Base-by-base conservation (phyloP, 2,329 filamentous ascomycete species). In the Fusarium transvaalense region DNA sequence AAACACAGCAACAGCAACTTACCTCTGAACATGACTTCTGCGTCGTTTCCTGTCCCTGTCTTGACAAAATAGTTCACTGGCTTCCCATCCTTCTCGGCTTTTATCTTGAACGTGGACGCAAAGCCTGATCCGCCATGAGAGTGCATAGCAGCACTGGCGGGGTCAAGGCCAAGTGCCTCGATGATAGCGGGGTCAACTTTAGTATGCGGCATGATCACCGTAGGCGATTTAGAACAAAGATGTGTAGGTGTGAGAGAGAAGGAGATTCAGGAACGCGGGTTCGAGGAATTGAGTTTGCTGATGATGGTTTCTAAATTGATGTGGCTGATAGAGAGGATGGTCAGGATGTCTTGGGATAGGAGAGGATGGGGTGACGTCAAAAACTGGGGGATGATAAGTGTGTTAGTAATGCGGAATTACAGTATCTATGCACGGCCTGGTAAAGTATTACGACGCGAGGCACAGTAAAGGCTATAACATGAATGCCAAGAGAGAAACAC, bases 21-120 rank as follows among this genome's bases (percentile, higher is more conserved):
- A 89, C 89, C 91, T 78, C 82, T 80, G 75, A 94, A 94, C 91
- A 94, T 94, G 35, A 84, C 68, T 46, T 87, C 85, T 0, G 90
- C 86, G 19, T 86, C 84, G 4, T 80, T 75, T 0, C 89, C 90
- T 6, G 77, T 79, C 0, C 89, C 90, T 0, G 85, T 92, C 79
- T 95, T 94, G 78, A 94, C 86, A 76, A 94, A 95, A 73, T 86
- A 94, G 21, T 82, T 79, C 68, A 81, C 82, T 2, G 83, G 79
- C 42, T 80, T 80, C 31, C 85, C 87, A 71, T 88, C 80, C 17
- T 77, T 68, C 5, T 80, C 77, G 5, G 80, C 78, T 15, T 80
- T 80, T 53, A 86, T 73, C 75, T 89, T 91, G 59, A 86, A 90
- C 0, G 91, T 92, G 0, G 88, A 89, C 2, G 91, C 84, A 67